A percentile compares a stretch with the other conserved stretches of the same genome.
These are phyloP conservation scores for barrel medic (Medicago truncatula) DNA, from an alignment of 306 rosid genomes.

Conservation along the genomic window MtrunA17r5.0-ANR NC_053048.1:48557501-48558000, in stretches of 20 bases:
- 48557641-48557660: conserved; percentile 73
- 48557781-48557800: conserved; percentile 62
- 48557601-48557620: conserved; percentile 84
- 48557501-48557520: too few species aligned
- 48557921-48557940: conserved; percentile 8
- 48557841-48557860: background rate
- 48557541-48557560: too few species aligned
- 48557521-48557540: too few species aligned
- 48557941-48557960: background rate
- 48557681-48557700: conserved; percentile 94
- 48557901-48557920: background rate
- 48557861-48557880: conserved; percentile 24
- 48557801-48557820: conserved; percentile 76
- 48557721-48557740: conserved; percentile 89
- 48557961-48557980: conserved; percentile 26
- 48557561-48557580: too few species aligned
- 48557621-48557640: conserved; percentile 63
- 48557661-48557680: conserved; percentile 95
- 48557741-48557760: conserved; percentile 83
- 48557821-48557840: conserved; percentile 56
- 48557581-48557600: background rate
- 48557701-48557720: conserved; percentile 91
- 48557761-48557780: conserved; percentile 73
- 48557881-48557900: conserved; percentile 6
- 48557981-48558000: conserved; percentile 22